Evolutionary conservation across 257 asterid species (phyloP).

Genomic region (Lantana camara): DNA sequence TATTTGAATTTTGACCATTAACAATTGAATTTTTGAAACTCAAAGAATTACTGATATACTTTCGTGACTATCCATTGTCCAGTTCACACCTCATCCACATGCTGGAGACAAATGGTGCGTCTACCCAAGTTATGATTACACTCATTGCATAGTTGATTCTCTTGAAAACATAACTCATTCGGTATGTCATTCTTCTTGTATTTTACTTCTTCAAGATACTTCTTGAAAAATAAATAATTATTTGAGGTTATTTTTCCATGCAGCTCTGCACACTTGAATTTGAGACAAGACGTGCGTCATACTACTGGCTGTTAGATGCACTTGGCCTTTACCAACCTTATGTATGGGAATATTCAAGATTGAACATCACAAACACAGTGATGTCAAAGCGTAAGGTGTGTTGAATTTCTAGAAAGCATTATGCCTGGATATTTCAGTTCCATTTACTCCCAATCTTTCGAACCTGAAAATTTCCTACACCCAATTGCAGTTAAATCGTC

Average conservation of each 20-base stretch:
- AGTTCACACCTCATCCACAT: slow-evolving; percentile 98
- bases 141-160: slow-evolving; percentile 96
- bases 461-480: slow-evolving; percentile 13
- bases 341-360: slow-evolving; percentile 80
- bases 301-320: slow-evolving; percentile 71
- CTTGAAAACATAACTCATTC: slow-evolving; percentile 93
- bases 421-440: neutral
- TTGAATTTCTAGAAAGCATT: neutral
- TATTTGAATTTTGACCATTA: slow-evolving; percentile 10
- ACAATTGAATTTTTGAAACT: too few species aligned
- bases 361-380: slow-evolving; percentile 69
- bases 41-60: slow-evolving; percentile 24
- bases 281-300: slow-evolving; percentile 81
- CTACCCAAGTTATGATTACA: slow-evolving; percentile 95
- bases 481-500: slow-evolving; percentile 75
- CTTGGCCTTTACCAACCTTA: slow-evolving; percentile 67
- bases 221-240: too few species aligned
- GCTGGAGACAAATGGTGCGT: slow-evolving; percentile 99
- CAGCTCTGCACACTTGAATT: slow-evolving; percentile 83
- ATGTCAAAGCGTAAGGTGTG: slow-evolving; percentile 82
- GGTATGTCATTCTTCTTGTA: slow-evolving; percentile 49
- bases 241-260: slow-evolving; percentile 56
- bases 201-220: too few species aligned
- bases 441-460: neutral
- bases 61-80: slow-evolving; percentile 35